Evolutionary conservation across 1,139 yeast genomes (phyloP).

Genomic region (Hansenula anomala): DNA sequence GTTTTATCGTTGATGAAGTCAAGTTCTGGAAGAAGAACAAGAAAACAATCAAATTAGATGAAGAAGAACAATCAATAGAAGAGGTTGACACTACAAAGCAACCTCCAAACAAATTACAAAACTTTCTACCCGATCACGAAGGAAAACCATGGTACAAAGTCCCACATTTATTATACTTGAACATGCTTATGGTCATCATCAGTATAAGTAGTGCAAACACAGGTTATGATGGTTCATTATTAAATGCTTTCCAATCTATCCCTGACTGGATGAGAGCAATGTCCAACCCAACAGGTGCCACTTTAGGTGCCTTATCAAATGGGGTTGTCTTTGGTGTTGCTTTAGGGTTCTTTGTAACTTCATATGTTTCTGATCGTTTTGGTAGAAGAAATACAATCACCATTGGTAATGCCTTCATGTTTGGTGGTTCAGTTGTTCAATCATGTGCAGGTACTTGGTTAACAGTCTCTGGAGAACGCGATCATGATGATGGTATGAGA

Average conservation of each 20-base stretch:
- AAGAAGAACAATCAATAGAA: no score
- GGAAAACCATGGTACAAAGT: slow-evolving; percentile 30
- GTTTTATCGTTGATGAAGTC: slow-evolving; percentile 20
- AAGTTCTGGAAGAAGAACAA: slow-evolving; percentile 10
- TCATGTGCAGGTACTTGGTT: slow-evolving; percentile 29
- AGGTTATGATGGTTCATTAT: slow-evolving; percentile 35
- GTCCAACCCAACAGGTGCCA: slow-evolving; percentile 38
- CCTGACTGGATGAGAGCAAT: slow-evolving; percentile 31
- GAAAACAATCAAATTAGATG: no score
- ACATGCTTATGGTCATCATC: slow-evolving; percentile 32
- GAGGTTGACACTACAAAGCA: slow-evolving; percentile 1
- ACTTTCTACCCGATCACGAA: slow-evolving; percentile 22
- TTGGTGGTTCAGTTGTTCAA: slow-evolving; percentile 43
- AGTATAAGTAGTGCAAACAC: slow-evolving; percentile 35
- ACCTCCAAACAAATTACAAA: slow-evolving; percentile 7
- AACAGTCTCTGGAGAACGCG: slow-evolving; percentile 7
- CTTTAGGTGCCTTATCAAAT: slow-evolving; percentile 42
- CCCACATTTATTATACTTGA: slow-evolving; percentile 33
- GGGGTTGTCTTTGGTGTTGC: slow-evolving; percentile 49
- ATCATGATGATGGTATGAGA: slow-evolving; percentile 12
- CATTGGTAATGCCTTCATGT: slow-evolving; percentile 34
- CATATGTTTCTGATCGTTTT: slow-evolving; percentile 36
- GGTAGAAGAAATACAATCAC: slow-evolving; percentile 44
- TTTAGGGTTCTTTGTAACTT: slow-evolving; percentile 23
- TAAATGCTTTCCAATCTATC: slow-evolving; percentile 47